Percentiles rank a stretch among this genome's conserved stretches.
These are phyloP conservation scores for Punica granatum DNA, from an alignment of 345 rosid genomes.

Conservation along the genomic window DNA sequence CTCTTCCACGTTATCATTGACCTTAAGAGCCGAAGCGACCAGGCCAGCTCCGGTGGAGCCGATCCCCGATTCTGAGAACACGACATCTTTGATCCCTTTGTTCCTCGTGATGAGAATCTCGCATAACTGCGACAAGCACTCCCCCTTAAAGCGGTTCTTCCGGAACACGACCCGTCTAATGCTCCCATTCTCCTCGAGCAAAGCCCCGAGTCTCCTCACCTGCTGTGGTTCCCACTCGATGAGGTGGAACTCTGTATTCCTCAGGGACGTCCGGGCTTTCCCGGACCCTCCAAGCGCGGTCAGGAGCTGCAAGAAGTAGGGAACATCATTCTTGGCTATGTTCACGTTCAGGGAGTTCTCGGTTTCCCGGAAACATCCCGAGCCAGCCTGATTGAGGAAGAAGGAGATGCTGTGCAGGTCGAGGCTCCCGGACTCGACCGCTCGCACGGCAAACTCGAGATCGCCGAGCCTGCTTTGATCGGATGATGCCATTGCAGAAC, in stretches of 20 bases:
- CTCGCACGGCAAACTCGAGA: conserved; percentile 58
- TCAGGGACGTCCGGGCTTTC: conserved; percentile 32
- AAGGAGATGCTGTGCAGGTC: conserved; percentile 55
- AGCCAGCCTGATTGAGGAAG: conserved; percentile 40
- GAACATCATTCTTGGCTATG: conserved; percentile 33
- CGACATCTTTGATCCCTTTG: conserved; percentile 47
- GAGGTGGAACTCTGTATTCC: conserved; percentile 57
- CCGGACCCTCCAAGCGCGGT: conserved; percentile 38
- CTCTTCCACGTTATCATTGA: conserved; percentile 72
- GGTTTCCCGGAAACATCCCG: conserved; percentile 49
- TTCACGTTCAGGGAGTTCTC: conserved; percentile 57
- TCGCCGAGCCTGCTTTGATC: conserved; percentile 32
- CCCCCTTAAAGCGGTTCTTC: conserved; percentile 42
- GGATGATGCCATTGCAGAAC: conserved; percentile 44
- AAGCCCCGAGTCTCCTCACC: conserved; percentile 37
- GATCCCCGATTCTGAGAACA: conserved; percentile 46
- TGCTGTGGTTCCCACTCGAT: conserved; percentile 62
- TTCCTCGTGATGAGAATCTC: conserved; percentile 54
- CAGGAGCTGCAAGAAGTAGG: conserved; percentile 44
- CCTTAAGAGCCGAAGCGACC: conserved; percentile 58
- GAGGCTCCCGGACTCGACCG: conserved; percentile 43
- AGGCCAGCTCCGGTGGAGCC: conserved; percentile 54
- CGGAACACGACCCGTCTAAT: conserved; percentile 58
- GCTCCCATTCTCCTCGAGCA: conserved; percentile 47
- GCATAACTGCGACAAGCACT: conserved; percentile 50